phyloP scores from a whole-genome alignment of 2,329 filamentous ascomycete genomes.

The Phyllosticta paracitricarpa region DNA sequence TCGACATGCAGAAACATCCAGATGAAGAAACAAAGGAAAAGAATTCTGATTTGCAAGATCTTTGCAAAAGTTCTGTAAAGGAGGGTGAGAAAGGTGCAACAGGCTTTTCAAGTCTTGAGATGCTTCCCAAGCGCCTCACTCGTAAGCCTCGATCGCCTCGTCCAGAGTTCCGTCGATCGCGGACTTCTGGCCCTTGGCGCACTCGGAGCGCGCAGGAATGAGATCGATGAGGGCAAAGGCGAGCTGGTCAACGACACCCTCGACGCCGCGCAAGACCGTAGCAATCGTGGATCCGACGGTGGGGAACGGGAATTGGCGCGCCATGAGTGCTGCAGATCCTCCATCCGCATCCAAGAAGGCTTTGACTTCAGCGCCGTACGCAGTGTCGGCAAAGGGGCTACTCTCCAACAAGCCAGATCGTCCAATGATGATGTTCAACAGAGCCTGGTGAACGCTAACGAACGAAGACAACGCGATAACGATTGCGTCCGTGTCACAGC shows the following conservation, averaged over 20 bases:
- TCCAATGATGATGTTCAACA: conserved; percentile 12
- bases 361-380: not conserved
- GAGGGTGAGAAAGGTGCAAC: not conserved
- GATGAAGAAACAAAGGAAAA: not conserved
- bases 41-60: not conserved
- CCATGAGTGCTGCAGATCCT: not conserved
- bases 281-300: conserved; percentile 9
- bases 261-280: conserved; percentile 8
- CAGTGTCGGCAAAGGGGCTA: not conserved
- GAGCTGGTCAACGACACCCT: conserved; percentile 9
- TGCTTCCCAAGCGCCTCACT: not conserved
- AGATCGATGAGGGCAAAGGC: conserved; percentile 9
- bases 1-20: not conserved
- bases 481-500: conserved; percentile 9
- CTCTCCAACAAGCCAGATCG: conserved; percentile 6
- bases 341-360: not conserved
- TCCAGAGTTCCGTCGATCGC: conserved; percentile 8
- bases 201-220: conserved; percentile 10
- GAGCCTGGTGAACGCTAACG: conserved; percentile 12
- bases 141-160: conserved; percentile 10
- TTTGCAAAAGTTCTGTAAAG: not conserved
- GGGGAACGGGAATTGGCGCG: not conserved
- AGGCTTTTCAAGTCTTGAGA: not conserved
- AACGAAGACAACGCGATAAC: conserved; percentile 11
- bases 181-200: conserved; percentile 9